phyloP scores from a whole-genome alignment of 495 filamentous ascomycete genomes.

The Apiosordaria backusii region DNA sequence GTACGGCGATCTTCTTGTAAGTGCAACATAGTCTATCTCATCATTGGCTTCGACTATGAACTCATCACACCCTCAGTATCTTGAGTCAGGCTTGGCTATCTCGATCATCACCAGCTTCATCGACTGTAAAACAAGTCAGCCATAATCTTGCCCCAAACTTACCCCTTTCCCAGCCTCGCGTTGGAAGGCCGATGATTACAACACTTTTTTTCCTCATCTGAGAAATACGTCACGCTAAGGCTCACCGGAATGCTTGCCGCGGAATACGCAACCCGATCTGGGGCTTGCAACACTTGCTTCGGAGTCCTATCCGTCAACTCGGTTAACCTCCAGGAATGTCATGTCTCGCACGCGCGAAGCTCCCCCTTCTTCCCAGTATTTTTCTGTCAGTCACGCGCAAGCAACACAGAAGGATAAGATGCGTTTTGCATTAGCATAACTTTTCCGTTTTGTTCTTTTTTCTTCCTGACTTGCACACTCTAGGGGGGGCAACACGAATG shows the following conservation, averaged over 20 bases:
- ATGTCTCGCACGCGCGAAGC: constrained; percentile 2
- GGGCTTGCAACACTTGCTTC: neutral
- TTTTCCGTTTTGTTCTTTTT: neutral
- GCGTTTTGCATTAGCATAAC: neutral
- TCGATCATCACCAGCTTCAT: neutral
- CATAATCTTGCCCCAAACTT: neutral
- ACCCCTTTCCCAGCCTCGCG: neutral
- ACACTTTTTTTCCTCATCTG: neutral
- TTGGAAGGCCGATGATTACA: neutral
- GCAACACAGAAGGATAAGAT: neutral
- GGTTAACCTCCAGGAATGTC: neutral
- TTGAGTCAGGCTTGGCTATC: neutral
- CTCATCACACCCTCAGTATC: neutral
- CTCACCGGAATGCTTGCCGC: neutral
- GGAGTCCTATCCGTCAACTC: neutral
- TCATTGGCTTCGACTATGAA: neutral
- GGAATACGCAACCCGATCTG: neutral
- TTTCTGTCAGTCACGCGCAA: neutral
- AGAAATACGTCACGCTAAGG: neutral
- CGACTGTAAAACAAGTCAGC: neutral
- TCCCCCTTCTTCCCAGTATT: neutral
- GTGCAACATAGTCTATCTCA: neutral
- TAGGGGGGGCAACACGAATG: neutral
- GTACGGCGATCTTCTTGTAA: neutral
- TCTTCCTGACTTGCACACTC: neutral